phyloP scores from a whole-genome alignment of 148 eudicot species.

The Silene conica region DNA sequence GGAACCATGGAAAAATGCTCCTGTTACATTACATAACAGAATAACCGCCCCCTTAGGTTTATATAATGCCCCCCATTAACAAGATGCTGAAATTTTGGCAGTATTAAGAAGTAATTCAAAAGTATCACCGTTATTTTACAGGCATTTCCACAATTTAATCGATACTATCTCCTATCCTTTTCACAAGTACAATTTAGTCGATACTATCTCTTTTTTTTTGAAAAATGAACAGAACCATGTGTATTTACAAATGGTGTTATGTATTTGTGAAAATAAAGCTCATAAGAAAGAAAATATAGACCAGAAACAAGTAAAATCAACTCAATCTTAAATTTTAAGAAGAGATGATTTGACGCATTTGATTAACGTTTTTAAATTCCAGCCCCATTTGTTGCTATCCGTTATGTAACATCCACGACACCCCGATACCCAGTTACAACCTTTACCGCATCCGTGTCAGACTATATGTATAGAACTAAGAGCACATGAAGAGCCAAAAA shows the following conservation, averaged over 20 bases:
- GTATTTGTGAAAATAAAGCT: background rate
- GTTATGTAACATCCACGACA: background rate
- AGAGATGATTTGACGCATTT: background rate
- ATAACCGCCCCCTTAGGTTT: background rate
- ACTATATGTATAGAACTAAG: background rate
- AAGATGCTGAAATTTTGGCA: background rate
- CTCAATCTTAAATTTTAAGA: background rate
- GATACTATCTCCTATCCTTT: background rate
- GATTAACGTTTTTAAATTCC: background rate
- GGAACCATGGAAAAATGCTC: background rate
- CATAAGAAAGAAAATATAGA: background rate
- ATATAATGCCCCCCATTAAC: background rate
- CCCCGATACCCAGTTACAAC: background rate
- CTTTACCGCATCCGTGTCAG: background rate
- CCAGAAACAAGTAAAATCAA: background rate
- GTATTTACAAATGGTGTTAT: background rate
- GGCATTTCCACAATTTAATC: background rate
- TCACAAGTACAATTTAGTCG: background rate
- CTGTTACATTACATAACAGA: background rate
- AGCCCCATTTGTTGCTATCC: background rate
- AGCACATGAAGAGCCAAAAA: background rate
- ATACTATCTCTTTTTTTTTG: background rate
- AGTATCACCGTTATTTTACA: background rate
- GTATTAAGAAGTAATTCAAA: background rate
- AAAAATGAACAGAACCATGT: background rate